Evolutionary conservation across 1,284 basidiomycete genomes (phyloP).

Genomic region (Ganoderma lingzhi): DNA sequence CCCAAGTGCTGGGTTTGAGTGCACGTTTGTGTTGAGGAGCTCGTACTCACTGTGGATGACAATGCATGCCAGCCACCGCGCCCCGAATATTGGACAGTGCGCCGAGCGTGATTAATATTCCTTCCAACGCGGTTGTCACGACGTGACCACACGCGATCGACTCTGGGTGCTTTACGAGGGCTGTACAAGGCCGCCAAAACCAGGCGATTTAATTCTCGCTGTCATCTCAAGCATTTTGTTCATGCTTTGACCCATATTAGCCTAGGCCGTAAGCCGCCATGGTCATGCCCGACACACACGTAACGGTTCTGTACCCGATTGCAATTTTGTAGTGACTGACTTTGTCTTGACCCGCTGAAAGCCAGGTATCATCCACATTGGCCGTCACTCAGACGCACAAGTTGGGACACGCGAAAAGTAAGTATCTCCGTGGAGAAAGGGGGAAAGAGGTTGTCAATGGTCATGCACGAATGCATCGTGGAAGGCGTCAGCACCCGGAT

Average conservation of each 20-base stretch:
- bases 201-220: background rate
- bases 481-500: background rate
- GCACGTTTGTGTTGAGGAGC: background rate
- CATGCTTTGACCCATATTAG: background rate
- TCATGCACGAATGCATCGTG: background rate
- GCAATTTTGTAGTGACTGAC: too few species aligned
- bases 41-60: background rate
- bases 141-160: slow-evolving; percentile 20
- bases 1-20: slow-evolving; percentile 13
- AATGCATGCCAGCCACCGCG: background rate
- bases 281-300: background rate
- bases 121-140: slow-evolving; percentile 23
- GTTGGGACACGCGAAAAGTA: background rate
- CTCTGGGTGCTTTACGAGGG: background rate
- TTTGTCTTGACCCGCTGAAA: background rate
- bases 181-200: background rate
- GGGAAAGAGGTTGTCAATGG: background rate
- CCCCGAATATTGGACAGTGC: background rate
- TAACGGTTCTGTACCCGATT: background rate
- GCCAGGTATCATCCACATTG: background rate
- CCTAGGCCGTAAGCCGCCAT: background rate
- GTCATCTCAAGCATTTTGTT: background rate
- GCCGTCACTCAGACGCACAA: background rate
- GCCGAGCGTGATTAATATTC: slow-evolving; percentile 10
- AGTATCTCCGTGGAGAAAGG: background rate